Conservation (phyloP, 495 filamentous ascomycete species). For the Penicillium tannophilum region DNA sequence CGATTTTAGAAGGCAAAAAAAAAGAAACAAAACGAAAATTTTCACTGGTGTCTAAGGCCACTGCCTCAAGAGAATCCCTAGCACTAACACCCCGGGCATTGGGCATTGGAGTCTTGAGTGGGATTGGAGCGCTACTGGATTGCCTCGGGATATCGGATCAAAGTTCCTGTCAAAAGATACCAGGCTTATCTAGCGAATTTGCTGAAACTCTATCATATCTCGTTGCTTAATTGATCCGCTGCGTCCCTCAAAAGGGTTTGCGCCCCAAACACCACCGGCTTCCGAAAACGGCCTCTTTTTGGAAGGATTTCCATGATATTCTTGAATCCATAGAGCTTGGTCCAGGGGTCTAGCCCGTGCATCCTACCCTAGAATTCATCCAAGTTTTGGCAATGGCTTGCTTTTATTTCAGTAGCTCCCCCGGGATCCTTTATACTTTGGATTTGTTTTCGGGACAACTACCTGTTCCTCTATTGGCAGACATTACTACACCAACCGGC, state of each 20-base stretch:
- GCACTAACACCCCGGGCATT: not conserved
- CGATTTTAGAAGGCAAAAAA: not conserved
- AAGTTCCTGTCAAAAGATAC: no score
- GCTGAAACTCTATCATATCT: not conserved
- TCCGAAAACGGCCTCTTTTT: constrained; percentile 20
- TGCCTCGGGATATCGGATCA: no score
- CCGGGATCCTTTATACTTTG: not conserved
- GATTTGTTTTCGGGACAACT: not conserved
- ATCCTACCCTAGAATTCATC: constrained; percentile 7
- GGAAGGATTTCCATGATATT: constrained; percentile 14
- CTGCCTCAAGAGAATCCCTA: not conserved
- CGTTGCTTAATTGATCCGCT: not conserved
- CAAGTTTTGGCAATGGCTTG: not conserved
- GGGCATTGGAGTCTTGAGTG: not conserved
- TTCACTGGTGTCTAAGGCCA: not conserved
- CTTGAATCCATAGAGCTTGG: constrained; percentile 9
- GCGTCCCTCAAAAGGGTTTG: not conserved
- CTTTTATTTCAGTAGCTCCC: constrained; percentile 9
- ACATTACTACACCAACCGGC: not conserved
- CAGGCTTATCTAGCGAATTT: not conserved
- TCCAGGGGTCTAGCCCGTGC: constrained; percentile 20
- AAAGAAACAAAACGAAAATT: not conserved
- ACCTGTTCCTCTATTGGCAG: not conserved
- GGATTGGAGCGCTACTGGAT: not conserved
- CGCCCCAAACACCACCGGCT: constrained; percentile 3